A percentile compares a stretch with the other conserved stretches of the same genome.
Evolutionary conservation across 495 filamentous ascomycete species (phyloP).

Genomic region (Hypoxylon cercidicola): DNA sequence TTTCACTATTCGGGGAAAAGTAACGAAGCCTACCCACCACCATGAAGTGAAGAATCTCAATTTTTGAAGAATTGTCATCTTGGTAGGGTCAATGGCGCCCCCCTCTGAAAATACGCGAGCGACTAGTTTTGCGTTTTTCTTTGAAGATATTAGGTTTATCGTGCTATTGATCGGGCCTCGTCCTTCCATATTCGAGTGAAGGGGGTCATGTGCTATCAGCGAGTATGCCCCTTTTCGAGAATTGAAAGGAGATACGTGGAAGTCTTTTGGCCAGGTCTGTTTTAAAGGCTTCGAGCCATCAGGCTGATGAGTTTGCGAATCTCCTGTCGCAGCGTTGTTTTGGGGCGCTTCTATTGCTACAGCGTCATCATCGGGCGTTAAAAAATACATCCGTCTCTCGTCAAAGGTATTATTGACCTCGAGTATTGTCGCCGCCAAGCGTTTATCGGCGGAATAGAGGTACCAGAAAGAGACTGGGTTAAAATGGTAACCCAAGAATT

Average conservation of each 20-base stretch:
- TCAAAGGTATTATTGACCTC: conserved; percentile 85
- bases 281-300: conserved; percentile 49
- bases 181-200: conserved; percentile 50
- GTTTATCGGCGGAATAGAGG: conserved; percentile 68
- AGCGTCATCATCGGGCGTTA: conserved; percentile 49
- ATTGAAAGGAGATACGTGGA: conserved; percentile 81
- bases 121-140: conserved; percentile 64
- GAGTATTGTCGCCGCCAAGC: conserved; percentile 73
- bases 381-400: conserved; percentile 73
- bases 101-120: conserved; percentile 62
- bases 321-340: conserved; percentile 9
- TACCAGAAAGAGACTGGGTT: conserved; percentile 87
- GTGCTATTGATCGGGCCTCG: conserved; percentile 60
- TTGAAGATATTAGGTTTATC: conserved; percentile 66
- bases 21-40: conserved; percentile 71
- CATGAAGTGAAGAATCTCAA: conserved; percentile 62
- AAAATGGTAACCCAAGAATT: conserved; percentile 75
- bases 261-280: conserved; percentile 71
- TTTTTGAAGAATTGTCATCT: conserved; percentile 53
- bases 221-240: conserved; percentile 70
- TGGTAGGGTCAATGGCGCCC: conserved; percentile 59
- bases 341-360: conserved; percentile 23
- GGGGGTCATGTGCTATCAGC: conserved; percentile 64
- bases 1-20: conserved; percentile 68
- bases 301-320: conserved; percentile 3